phyloP scores from a whole-genome alignment of 352 stramenopile genomes.

The Pythium vanterpoolii region DNA sequence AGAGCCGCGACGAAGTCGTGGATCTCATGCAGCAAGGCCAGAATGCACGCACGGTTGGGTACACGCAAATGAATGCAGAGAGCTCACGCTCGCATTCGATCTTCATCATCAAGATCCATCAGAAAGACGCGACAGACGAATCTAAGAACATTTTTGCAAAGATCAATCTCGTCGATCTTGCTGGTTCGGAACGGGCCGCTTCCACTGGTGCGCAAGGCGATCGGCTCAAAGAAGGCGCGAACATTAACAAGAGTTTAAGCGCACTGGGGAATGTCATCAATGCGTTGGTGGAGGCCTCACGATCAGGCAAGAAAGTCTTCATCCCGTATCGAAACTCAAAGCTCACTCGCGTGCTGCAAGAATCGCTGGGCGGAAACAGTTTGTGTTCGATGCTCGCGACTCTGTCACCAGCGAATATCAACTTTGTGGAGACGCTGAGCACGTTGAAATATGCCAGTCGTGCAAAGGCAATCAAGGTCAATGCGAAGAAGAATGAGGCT shows the following conservation, averaged over 20 bases:
- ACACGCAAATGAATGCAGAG: slow-evolving; percentile 93
- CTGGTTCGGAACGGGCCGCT: slow-evolving; percentile 86
- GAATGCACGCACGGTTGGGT: slow-evolving; percentile 64
- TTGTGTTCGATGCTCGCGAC: slow-evolving; percentile 95
- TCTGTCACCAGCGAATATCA: slow-evolving; percentile 93
- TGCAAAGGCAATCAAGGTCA: slow-evolving; percentile 94
- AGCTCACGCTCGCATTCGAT: slow-evolving; percentile 94
- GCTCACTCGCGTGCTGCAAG: slow-evolving; percentile 91
- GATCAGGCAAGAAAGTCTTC: slow-evolving; percentile 85
- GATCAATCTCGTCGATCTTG: slow-evolving; percentile 94
- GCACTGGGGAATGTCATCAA: slow-evolving; percentile 94
- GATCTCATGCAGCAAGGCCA: slow-evolving; percentile 76
- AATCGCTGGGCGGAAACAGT: slow-evolving; percentile 92
- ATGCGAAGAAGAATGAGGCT: slow-evolving; percentile 92
- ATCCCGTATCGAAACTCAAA: slow-evolving; percentile 94
- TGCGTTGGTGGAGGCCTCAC: slow-evolving; percentile 81
- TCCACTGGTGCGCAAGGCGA: slow-evolving; percentile 90
- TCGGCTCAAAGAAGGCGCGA: slow-evolving; percentile 91
- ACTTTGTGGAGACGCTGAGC: slow-evolving; percentile 93
- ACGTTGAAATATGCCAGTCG: slow-evolving; percentile 95
- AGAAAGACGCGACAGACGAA: slow-evolving; percentile 86
- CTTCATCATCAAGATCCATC: slow-evolving; percentile 95
- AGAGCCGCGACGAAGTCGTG: slow-evolving; percentile 81
- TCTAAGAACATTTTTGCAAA: slow-evolving; percentile 90
- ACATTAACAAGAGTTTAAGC: slow-evolving; percentile 94